These are phyloP conservation scores for Sclerotinia spermophila DNA, from an alignment of 2,329 filamentous ascomycete species.

Conservation along the genomic window DNA sequence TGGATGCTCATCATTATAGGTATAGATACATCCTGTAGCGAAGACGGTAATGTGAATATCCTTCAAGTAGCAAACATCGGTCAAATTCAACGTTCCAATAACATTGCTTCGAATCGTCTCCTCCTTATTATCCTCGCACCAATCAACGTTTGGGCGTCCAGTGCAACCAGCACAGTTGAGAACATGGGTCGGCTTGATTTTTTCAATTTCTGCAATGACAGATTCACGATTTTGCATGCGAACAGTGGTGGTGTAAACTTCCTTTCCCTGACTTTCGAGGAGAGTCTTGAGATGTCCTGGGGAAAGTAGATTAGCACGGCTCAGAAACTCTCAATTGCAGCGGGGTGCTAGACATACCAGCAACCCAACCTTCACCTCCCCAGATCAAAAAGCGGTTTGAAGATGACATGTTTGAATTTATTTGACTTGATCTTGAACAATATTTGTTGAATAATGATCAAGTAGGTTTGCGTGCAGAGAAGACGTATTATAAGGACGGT, in stretches of 20 bases:
- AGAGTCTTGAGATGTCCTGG: constrained; percentile 54
- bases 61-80: constrained; percentile 56
- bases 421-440: neutral
- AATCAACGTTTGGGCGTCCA: constrained; percentile 65
- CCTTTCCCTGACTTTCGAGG: constrained; percentile 55
- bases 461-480: neutral
- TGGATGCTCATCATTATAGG: constrained; percentile 58
- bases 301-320: constrained; percentile 11
- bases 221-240: constrained; percentile 62
- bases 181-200: constrained; percentile 61
- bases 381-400: constrained; percentile 53
- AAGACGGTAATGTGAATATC: constrained; percentile 63
- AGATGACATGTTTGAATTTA: constrained; percentile 19
- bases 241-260: constrained; percentile 56
- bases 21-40: constrained; percentile 65
- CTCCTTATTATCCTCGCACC: constrained; percentile 68
- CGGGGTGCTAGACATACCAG: constrained; percentile 10
- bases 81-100: constrained; percentile 60
- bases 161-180: constrained; percentile 64
- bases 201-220: constrained; percentile 54
- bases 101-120: constrained; percentile 65
- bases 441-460: neutral
- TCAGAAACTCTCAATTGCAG: neutral
- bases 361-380: constrained; percentile 59
- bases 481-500: constrained; percentile 13